Percentiles rank a stretch among this genome's conserved stretches.
These are phyloP conservation scores for Rubroboletus satanas DNA, from an alignment of 768 basidiomycete genomes.

Conservation along the genomic window DNA sequence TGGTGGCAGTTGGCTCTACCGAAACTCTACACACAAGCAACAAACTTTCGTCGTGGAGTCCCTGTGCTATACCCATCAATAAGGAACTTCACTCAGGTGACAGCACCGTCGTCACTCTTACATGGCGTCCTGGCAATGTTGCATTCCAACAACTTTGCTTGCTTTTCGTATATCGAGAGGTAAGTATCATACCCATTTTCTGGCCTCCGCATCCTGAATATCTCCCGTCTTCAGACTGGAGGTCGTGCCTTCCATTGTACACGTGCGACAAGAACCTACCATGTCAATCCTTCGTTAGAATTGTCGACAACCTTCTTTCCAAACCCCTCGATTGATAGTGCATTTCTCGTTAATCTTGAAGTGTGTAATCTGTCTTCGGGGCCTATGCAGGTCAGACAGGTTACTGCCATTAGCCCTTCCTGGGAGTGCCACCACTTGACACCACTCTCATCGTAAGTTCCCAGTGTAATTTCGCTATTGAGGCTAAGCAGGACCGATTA, in stretches of 20 bases:
- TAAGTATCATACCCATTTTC: conserved; percentile 21
- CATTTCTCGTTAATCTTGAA: conserved; percentile 54
- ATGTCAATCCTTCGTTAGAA: conserved; percentile 58
- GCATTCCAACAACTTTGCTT: conserved; percentile 53
- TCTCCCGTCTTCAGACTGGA: conserved; percentile 36
- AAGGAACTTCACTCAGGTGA: conserved; percentile 44
- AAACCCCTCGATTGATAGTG: conserved; percentile 42
- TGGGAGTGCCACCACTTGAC: conserved; percentile 56
- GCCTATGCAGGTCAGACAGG: conserved; percentile 48
- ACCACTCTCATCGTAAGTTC: conserved; percentile 42
- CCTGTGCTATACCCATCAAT: conserved; percentile 44
- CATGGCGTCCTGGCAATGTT: conserved; percentile 47
- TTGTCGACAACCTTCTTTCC: conserved; percentile 51
- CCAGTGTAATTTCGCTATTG: background rate
- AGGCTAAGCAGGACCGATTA: conserved; percentile 24
- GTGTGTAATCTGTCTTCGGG: conserved; percentile 47
- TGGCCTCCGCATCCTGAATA: background rate
- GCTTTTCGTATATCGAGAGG: conserved; percentile 67
- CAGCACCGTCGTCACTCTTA: conserved; percentile 47
- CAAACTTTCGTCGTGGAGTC: conserved; percentile 44
- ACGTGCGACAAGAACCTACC: conserved; percentile 50
- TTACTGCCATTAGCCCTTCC: conserved; percentile 62
- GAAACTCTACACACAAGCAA: conserved; percentile 51
- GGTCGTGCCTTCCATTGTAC: conserved; percentile 54
- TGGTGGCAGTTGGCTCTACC: conserved; percentile 11